Conservation (phyloP, 805 yeast genomes). For the Starmerella sp. region DNA sequence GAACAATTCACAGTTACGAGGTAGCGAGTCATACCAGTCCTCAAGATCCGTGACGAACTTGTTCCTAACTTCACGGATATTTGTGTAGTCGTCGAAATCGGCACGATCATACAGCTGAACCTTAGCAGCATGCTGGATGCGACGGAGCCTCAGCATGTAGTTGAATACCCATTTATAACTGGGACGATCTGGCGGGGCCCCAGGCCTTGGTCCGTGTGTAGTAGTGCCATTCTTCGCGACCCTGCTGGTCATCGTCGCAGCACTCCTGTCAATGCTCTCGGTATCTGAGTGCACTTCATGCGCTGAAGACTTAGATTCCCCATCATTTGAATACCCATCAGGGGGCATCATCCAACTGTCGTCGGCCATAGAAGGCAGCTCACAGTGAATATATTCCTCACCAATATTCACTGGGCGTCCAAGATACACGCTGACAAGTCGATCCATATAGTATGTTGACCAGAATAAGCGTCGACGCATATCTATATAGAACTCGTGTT, state of each 20-base stretch:
- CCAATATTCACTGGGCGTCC: slow-evolving; percentile 87
- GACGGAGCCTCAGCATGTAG: slow-evolving; percentile 57
- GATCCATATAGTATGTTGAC: slow-evolving; percentile 78
- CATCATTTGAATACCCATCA: not conserved
- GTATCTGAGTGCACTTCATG: too few relatives aligned
- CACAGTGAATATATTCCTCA: slow-evolving; percentile 61
- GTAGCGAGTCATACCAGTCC: slow-evolving; percentile 49
- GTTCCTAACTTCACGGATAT: slow-evolving; percentile 38
- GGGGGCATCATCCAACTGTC: slow-evolving; percentile 34
- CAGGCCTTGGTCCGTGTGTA: not conserved
- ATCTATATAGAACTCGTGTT: slow-evolving; percentile 51
- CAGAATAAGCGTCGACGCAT: slow-evolving; percentile 69
- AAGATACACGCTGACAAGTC: slow-evolving; percentile 75
- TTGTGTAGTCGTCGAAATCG: slow-evolving; percentile 33
- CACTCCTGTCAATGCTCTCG: too few relatives aligned
- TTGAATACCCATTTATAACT: slow-evolving; percentile 60
- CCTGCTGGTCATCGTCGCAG: not conserved
- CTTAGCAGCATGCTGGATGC: slow-evolving; percentile 68
- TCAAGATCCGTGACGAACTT: slow-evolving; percentile 43
- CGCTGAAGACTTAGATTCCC: too few relatives aligned
- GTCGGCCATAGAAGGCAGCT: slow-evolving; percentile 63
- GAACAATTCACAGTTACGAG: slow-evolving; percentile 46
- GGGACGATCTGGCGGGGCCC: slow-evolving; percentile 28
- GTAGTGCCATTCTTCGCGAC: not conserved
- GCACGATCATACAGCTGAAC: slow-evolving; percentile 49